Evolutionary conservation across 768 basidiomycete species (phyloP).

Genomic region (Russula compacta): DNA sequence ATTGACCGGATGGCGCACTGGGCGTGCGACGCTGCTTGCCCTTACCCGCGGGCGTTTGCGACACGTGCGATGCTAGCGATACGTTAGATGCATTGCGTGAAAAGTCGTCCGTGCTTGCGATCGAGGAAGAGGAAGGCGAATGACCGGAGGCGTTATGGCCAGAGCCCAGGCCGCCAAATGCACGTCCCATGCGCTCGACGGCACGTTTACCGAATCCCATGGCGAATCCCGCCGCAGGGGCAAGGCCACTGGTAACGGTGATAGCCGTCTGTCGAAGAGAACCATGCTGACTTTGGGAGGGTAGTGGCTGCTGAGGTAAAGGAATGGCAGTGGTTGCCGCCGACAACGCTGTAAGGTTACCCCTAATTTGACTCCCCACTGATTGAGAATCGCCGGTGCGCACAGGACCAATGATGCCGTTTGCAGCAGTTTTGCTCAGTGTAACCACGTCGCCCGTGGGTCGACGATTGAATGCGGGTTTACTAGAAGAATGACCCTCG

Average conservation of each 20-base stretch:
- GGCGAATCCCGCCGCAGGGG: conserved; percentile 65
- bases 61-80: conserved; percentile 15
- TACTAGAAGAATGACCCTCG: not conserved
- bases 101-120: conserved; percentile 5
- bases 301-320: conserved; percentile 25
- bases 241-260: conserved; percentile 59
- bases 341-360: conserved; percentile 41
- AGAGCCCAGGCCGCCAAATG: conserved; percentile 13
- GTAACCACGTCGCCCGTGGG: conserved; percentile 29
- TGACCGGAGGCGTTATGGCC: conserved; percentile 1
- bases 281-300: conserved; percentile 21
- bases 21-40: conserved; percentile 44
- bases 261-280: conserved; percentile 56
- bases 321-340: conserved; percentile 22
- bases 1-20: conserved; percentile 50
- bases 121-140: conserved; percentile 34
- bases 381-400: conserved; percentile 27
- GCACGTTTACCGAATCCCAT: conserved; percentile 47
- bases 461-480: conserved; percentile 3
- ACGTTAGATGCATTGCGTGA: conserved; percentile 17
- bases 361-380: conserved; percentile 37
- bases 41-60: conserved; percentile 19
- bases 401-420: conserved; percentile 35
- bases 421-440: conserved; percentile 34
- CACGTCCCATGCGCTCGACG: conserved; percentile 54